Percentiles rank a stretch among this genome's conserved stretches.
Evolutionary conservation across 352 stramenopile genomes (phyloP).

Genomic region (Labyrinthula sp.): DNA sequence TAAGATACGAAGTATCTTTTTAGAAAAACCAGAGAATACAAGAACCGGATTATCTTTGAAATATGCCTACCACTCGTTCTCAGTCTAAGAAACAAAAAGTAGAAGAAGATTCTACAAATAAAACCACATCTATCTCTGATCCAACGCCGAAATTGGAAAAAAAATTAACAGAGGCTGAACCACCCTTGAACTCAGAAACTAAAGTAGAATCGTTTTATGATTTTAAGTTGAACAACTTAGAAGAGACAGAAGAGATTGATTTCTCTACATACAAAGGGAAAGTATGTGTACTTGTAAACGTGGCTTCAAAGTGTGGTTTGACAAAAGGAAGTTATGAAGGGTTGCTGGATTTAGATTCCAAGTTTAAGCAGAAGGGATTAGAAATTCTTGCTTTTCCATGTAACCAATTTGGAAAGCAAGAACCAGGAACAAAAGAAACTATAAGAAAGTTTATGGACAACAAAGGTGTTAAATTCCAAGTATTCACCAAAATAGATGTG

Average conservation of each 20-base stretch:
- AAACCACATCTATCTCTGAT: no score
- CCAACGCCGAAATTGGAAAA: no score
- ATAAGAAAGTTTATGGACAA: constrained; percentile 39
- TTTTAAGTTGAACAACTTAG: constrained; percentile 5
- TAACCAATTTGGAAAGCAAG: constrained; percentile 42
- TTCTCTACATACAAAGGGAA: constrained; percentile 24
- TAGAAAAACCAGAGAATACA: no score
- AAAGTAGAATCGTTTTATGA: constrained; percentile 15
- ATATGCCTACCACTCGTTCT: no score
- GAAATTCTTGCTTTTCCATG: constrained; percentile 38
- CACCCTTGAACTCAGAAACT: no score
- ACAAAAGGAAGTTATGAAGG: constrained; percentile 41
- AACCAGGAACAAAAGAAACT: constrained; percentile 39
- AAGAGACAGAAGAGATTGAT: constrained; percentile 5
- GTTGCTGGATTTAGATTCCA: constrained; percentile 36
- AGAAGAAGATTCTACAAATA: no score
- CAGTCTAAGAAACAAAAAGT: no score
- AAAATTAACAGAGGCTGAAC: no score
- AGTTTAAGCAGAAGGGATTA: constrained; percentile 36
- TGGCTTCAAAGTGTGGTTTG: constrained; percentile 39
- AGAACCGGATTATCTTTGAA: no score
- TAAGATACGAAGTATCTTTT: no score
- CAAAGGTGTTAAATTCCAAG: constrained; percentile 38
- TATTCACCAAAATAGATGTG: constrained; percentile 45
- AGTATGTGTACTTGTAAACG: constrained; percentile 36